A percentile compares a stretch with the other conserved stretches of the same genome.
Conservation (phyloP, 2,329 filamentous ascomycete species). For the Ceratocystis eucalypticola region DNA sequence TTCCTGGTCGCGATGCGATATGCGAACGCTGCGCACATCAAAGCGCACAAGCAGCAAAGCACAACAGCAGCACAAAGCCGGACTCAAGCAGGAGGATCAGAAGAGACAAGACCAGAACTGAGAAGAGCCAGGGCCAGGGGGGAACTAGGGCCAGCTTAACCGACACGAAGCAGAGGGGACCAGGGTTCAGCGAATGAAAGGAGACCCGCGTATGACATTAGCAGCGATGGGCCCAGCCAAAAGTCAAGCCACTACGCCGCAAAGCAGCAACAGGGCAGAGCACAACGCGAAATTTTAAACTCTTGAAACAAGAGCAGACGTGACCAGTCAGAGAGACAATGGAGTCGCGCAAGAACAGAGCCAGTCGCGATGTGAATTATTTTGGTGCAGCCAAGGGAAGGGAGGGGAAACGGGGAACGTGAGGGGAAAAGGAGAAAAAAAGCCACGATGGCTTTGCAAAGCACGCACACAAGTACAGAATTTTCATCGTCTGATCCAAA, state of each 20-base stretch:
- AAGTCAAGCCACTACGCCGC: background rate
- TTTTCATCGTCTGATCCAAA: no score
- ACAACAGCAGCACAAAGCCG: background rate
- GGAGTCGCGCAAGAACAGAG: background rate
- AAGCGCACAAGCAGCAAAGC: background rate
- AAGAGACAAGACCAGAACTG: background rate
- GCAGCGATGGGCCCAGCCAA: background rate
- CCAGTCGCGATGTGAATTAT: no score
- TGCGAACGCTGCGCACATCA: background rate
- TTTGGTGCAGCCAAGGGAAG: background rate
- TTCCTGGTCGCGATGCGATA: background rate
- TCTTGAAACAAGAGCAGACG: background rate
- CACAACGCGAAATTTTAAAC: background rate
- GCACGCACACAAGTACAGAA: no score
- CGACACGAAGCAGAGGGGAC: background rate
- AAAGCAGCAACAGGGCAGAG: background rate
- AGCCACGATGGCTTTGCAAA: no score
- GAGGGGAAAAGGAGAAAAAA: background rate
- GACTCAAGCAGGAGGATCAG: constrained; percentile 1
- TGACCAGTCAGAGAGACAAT: background rate
- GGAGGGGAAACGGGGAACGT: background rate
- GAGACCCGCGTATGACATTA: background rate
- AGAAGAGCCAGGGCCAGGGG: background rate
- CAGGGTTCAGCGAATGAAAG: constrained; percentile 2
- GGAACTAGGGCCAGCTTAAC: background rate